Base-by-base conservation (phyloP, 495 filamentous ascomycete genomes). In the Hyaloscypha finlandica region DNA sequence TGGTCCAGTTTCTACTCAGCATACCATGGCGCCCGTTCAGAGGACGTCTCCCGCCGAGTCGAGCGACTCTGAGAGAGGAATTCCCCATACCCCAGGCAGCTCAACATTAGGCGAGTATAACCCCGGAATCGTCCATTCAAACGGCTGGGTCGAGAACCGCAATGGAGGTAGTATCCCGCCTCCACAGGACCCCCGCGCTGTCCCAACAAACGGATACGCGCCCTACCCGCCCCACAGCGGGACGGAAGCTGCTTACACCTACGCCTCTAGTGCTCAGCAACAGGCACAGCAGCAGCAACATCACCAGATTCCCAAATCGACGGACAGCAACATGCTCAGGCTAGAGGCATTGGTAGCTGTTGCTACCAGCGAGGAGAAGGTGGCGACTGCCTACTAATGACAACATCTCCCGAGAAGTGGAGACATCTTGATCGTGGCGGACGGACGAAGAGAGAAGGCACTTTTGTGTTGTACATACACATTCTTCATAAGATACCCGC, bases 341-440 rank as follows among this genome's bases (percentile, higher is more conserved):
- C 78, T 97, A 29, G 90, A 97, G 65, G 91, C 92, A 19, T 84
- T 97, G 35, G 93, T 97, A 31, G 93, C 93, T 3, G 92, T 95
- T 63, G 93, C 93, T 9, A 95, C 93, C 3, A 91, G 90, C 66
- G 91, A 96, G 73, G 88, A 91, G 53, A 86, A 89, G 54, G 83
- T 82, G 22, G 81, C 85, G 0, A 77, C 81, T 6, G 68, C 66
- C 8, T 71, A 69, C 32, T 69, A 68, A 59, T 5, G 8, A 14
- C 16, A 19, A 37, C 12, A 37, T 22, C 2, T 12, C 39, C 12
- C 31, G 16, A 30, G 9, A 1, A 37, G 12, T 12, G 35, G 35
- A 3, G 35, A 37, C 35, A 8, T 37, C 12, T 48, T 33, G 12
- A 66, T 16, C 39, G 57, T 4, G 8, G 20, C 29, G 14, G 5